phyloP scores from a whole-genome alignment of 108 stramenopile genomes.

The Nannochloropsis gaditana region DNA sequence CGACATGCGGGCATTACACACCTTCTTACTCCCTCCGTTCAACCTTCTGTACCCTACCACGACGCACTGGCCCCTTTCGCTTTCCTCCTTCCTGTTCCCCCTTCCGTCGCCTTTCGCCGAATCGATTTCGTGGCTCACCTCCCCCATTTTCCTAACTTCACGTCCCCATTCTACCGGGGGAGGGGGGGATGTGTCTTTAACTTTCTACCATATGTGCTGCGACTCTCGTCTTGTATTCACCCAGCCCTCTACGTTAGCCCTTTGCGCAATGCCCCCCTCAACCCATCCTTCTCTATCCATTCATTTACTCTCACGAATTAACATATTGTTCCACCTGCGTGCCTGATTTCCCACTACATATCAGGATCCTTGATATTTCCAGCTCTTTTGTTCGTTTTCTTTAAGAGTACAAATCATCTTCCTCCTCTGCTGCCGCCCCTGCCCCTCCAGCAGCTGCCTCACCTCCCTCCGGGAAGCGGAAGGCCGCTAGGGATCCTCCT shows the following conservation, averaged over 20 bases:
- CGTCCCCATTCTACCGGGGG: no score
- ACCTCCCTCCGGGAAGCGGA: conserved; percentile 38
- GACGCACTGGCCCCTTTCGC: background rate
- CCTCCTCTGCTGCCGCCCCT: conserved; percentile 39
- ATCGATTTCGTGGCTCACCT: no score
- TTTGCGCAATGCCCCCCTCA: no score
- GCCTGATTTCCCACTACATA: background rate
- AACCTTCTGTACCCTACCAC: conserved; percentile 2
- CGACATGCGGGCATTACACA: no score
- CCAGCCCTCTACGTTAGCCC: no score
- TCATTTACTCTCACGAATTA: background rate
- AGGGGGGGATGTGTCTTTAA: no score
- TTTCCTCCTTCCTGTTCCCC: background rate
- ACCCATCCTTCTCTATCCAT: background rate
- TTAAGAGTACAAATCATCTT: conserved; percentile 50
- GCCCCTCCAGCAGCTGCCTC: conserved; percentile 6
- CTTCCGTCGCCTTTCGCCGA: background rate
- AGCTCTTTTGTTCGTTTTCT: background rate
- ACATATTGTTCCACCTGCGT: background rate
- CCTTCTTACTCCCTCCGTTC: background rate
- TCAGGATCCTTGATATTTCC: background rate
- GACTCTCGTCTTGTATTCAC: no score
- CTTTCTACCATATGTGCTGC: no score
- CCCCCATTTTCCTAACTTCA: no score
- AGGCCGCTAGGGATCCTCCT: conserved; percentile 44